phyloP scores from a whole-genome alignment of 139 green algal species.

The Chlorella sp. region DNA sequence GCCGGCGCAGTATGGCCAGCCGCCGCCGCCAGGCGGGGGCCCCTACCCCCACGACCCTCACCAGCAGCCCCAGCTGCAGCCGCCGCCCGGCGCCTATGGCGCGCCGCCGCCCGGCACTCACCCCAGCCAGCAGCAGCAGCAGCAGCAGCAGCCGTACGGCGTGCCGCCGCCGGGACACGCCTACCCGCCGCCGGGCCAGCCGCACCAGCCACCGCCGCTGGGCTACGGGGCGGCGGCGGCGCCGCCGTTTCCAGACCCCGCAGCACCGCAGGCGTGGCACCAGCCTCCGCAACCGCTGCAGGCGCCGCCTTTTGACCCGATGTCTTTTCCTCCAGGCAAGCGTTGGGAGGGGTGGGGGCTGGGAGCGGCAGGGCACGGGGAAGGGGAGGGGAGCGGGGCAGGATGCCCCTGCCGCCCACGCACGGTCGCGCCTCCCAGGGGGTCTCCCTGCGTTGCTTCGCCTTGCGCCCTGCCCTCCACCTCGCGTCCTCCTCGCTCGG shows the following conservation, averaged over 20 bases:
- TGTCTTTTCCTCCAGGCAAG: conserved; percentile 78
- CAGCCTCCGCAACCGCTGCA: background rate
- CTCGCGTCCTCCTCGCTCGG: too few relatives aligned
- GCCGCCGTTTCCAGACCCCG: background rate
- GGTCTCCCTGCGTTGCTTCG: too few relatives aligned
- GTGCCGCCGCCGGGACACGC: background rate
- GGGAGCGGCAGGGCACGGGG: background rate
- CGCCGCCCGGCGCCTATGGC: too few relatives aligned
- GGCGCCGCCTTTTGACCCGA: conserved; percentile 42
- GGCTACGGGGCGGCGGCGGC: background rate
- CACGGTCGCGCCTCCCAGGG: too few relatives aligned
- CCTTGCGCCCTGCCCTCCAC: too few relatives aligned
- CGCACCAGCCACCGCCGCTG: background rate
- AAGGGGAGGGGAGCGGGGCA: too few relatives aligned
- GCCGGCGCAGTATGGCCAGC: too few relatives aligned
- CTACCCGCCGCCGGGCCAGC: background rate
- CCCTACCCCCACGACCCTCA: too few relatives aligned
- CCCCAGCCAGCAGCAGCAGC: conserved; percentile 19
- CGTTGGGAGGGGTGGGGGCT: conserved; percentile 11
- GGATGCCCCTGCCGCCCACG: too few relatives aligned
- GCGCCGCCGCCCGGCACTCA: background rate
- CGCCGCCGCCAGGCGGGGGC: too few relatives aligned
- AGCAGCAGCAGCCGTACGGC: conserved; percentile 25
- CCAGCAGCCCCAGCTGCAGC: too few relatives aligned
- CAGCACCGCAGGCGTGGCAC: background rate